Percentiles rank a stretch among this genome's conserved stretches.
Conservation (phyloP, 768 basidiomycete species). For the Macrolepiota dolichaula region DNA sequence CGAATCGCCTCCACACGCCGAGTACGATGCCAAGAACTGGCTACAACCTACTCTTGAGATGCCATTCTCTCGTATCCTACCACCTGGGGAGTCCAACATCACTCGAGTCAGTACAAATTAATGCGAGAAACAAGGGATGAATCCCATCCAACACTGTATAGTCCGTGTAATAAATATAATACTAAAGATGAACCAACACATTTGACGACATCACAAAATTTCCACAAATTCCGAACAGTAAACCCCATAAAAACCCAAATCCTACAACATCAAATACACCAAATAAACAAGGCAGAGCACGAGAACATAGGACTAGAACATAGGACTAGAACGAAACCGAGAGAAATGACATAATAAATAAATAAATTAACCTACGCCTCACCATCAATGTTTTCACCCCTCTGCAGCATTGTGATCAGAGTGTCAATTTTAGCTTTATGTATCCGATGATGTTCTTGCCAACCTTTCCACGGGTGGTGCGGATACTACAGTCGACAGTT, state of each 20-base stretch:
- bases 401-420: conserved; percentile 56
- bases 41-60: conserved; percentile 81
- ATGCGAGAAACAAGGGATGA: too few relatives aligned
- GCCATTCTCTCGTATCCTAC: conserved; percentile 72
- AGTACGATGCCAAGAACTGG: conserved; percentile 93
- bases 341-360: background rate
- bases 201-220: background rate
- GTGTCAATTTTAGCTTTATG: conserved; percentile 87
- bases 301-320: background rate
- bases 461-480: conserved; percentile 92
- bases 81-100: conserved; percentile 19
- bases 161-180: background rate
- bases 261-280: background rate
- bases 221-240: background rate
- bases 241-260: background rate
- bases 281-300: background rate
- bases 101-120: background rate
- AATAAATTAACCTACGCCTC: conserved; percentile 7
- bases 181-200: background rate
- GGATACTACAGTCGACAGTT: conserved; percentile 50
- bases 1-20: conserved; percentile 65
- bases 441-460: conserved; percentile 90
- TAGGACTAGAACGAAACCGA: background rate
- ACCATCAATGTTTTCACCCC: conserved; percentile 49
- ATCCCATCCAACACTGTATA: background rate